Conservation (phyloP, 306 rosid genomes). For the Cucurbita pepo region DNA sequence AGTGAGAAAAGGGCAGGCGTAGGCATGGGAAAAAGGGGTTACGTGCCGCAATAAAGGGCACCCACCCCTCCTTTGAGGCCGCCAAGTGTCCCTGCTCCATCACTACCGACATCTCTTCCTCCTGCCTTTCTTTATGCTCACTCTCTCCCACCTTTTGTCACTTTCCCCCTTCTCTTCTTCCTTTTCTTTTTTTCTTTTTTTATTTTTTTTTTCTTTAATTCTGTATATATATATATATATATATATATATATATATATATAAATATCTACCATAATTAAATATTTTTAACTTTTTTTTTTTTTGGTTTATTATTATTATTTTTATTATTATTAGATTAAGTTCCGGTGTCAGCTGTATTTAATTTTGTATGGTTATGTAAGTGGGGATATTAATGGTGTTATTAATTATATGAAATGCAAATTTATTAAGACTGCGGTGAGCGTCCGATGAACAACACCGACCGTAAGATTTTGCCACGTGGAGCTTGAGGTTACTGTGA, state of each 20-base stretch:
- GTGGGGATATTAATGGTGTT: not conserved
- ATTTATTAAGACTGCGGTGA: not conserved
- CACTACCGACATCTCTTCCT: not conserved
- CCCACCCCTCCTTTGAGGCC: not conserved
- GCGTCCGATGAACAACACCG: not conserved
- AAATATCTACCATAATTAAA: too few species aligned
- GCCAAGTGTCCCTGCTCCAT: slow-evolving; percentile 1
- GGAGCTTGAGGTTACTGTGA: not conserved
- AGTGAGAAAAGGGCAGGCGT: not conserved
- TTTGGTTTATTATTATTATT: too few species aligned
- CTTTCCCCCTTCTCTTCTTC: not conserved
- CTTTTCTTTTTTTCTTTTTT: too few species aligned
- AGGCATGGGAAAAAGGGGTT: not conserved
- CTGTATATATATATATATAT: too few species aligned
- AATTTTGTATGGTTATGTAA: not conserved
- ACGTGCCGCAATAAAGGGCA: slow-evolving; percentile 2
- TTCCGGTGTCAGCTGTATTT: not conserved
- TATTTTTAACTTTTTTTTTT: too few species aligned
- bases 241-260: too few species aligned
- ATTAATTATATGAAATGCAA: not conserved
- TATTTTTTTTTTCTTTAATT: too few species aligned
- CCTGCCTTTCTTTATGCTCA: not conserved
- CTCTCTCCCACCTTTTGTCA: not conserved
- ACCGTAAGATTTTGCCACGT: not conserved
- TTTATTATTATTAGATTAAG: too few species aligned